phyloP scores from a whole-genome alignment of 2,329 filamentous ascomycete species.

The Colletotrichum destructivum region DNA sequence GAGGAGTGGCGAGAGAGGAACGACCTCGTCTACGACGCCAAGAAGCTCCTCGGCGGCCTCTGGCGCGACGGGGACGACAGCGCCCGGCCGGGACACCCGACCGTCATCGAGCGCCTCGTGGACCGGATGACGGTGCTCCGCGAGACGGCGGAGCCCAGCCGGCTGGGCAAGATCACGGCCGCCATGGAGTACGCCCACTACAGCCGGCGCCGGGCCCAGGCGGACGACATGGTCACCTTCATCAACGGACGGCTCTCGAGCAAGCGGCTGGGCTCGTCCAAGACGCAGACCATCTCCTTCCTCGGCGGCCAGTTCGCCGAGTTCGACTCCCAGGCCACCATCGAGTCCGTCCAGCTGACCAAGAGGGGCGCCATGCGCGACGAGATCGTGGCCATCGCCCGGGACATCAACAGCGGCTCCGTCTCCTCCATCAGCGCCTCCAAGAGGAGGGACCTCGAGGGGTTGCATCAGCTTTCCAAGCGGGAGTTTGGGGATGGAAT shows the following conservation, averaged over 20 bases:
- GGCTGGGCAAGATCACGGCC: conserved; percentile 12
- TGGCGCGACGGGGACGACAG: no score
- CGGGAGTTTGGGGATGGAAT: no score
- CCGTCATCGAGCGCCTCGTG: no score
- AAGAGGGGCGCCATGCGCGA: conserved; percentile 7
- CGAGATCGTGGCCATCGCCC: conserved; percentile 9
- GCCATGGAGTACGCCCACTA: conserved; percentile 10
- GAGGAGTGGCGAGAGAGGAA: no score
- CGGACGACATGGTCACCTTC: neutral
- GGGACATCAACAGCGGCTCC: conserved; percentile 8
- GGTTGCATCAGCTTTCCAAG: no score
- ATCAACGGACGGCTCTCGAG: neutral
- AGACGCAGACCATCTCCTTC: conserved; percentile 6
- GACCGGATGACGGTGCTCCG: neutral
- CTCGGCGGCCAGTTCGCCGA: conserved; percentile 13
- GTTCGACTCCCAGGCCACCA: conserved; percentile 15
- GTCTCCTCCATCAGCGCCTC: neutral
- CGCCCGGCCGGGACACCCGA: no score
- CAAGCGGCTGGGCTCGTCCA: conserved; percentile 1
- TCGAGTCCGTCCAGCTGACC: conserved; percentile 9
- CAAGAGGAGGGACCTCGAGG: no score
- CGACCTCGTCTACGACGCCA: no score
- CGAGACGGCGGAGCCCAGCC: neutral
- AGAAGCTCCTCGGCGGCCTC: no score
- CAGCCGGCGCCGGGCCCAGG: conserved; percentile 9